phyloP scores from a whole-genome alignment of 2,329 filamentous ascomycete genomes.

The Didymella exigua region DNA sequence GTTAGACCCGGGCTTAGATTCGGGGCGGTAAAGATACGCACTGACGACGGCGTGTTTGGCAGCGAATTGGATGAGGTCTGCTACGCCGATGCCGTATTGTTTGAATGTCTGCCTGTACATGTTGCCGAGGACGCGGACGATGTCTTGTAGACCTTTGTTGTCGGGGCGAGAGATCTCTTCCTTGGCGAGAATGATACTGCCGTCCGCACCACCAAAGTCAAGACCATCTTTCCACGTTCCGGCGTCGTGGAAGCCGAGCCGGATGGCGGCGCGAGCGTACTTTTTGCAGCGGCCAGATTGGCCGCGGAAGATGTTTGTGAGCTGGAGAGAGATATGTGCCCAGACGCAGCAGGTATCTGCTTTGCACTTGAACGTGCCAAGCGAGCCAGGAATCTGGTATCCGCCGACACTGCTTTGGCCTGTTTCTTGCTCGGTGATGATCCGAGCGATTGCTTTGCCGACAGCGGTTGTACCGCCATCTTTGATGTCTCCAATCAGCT shows the following conservation, averaged over 20 bases:
- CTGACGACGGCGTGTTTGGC: slow-evolving; percentile 39
- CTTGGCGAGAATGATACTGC: slow-evolving; percentile 30
- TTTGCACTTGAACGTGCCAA: slow-evolving; percentile 24
- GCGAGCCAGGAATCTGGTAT: slow-evolving; percentile 17
- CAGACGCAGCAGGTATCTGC: slow-evolving; percentile 36
- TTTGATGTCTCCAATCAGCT: slow-evolving; percentile 35
- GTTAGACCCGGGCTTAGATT: too few relatives aligned
- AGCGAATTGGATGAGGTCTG: slow-evolving; percentile 43
- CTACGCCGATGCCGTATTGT: slow-evolving; percentile 38
- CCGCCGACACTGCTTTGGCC: slow-evolving; percentile 12
- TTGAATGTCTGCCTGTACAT: slow-evolving; percentile 12
- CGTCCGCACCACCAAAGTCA: slow-evolving; percentile 35
- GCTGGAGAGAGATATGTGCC: slow-evolving; percentile 23
- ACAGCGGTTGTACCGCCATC: slow-evolving; percentile 20
- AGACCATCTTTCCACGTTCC: slow-evolving; percentile 29
- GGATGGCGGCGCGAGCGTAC: slow-evolving; percentile 29
- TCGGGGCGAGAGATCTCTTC: slow-evolving; percentile 26
- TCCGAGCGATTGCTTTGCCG: slow-evolving; percentile 26
- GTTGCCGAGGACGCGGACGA: slow-evolving; percentile 14
- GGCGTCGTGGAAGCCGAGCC: slow-evolving; percentile 40
- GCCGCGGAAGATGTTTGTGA: slow-evolving; percentile 26
- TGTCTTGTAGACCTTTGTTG: slow-evolving; percentile 32
- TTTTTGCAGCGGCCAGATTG: slow-evolving; percentile 31
- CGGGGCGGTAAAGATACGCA: too few relatives aligned
- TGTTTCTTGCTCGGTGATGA: slow-evolving; percentile 25